Evolutionary conservation across 305 asterid species (phyloP), one percentile per base, ranked within the genome.

Genomic region (Withania somnifera): DNA sequence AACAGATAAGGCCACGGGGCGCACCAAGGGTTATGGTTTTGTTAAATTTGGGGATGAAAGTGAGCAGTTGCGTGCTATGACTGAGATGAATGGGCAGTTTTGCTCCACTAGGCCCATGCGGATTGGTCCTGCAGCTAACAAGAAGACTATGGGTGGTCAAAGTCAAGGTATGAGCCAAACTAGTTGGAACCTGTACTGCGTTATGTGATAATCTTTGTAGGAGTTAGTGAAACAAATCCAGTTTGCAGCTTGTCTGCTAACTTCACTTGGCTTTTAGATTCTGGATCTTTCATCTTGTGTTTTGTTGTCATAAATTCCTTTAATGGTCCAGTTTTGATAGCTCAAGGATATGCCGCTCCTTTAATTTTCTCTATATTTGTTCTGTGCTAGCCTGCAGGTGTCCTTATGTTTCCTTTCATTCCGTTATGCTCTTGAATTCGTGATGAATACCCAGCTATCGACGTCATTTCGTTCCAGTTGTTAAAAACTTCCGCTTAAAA

Each of bases 71-170:
- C 91, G 93, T 38, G 97, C 97, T 83, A 90, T 90, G 95, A 84
- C 89, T 51, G 95, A 93, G 88, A 93, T 93, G 97, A 93, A 92
- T 86, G 97, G 97, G 26, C 86, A 83, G 85, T 84, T 87, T 79
- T 93, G 94, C 82, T 92, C 94, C 56, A 88, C 90, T 20, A 89
- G 97, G 89, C 93, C 97, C 77, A 93, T 93, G 97, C 87, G 97
- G 57, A 87, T 93, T 84, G 97, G 97, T 42, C 93, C 92, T 13
- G 97, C 97, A 82, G 91, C 97, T 80, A 90, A 90, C 89, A 92
- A 93, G 82, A 93, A 92, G 83, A 87, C 85, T 83, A 75, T 88
- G 38, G 93, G 90, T 81, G 87, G 88, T 58, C 90, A 85, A 86
- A 88, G 87, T 68, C 86, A 87, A 85, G 93, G 94, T 92, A 87